A percentile compares a stretch with the other conserved stretches of the same genome.
phyloP scores from a whole-genome alignment of 2,329 filamentous ascomycete species.

The Cladosporium velox region DNA sequence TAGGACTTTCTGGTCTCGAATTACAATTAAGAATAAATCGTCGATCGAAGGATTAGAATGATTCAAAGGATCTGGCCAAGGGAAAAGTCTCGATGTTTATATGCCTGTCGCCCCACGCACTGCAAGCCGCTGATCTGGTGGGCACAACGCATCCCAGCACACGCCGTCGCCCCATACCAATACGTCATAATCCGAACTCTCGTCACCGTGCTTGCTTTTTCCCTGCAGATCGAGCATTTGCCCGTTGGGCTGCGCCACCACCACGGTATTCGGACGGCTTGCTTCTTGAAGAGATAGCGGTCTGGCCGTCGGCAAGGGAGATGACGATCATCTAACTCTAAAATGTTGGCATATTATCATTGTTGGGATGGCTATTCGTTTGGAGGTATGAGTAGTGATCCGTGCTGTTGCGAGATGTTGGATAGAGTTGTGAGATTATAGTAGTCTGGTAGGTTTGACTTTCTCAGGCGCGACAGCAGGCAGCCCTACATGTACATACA shows the following conservation, averaged over 20 bases:
- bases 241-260: slow-evolving; percentile 10
- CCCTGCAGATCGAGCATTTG: neutral
- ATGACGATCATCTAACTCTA: neutral
- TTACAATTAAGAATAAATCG: neutral
- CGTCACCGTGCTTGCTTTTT: neutral
- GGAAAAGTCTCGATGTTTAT: slow-evolving; percentile 5
- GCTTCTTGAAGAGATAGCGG: slow-evolving; percentile 1
- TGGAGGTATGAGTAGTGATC: neutral
- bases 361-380: neutral
- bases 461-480: neutral
- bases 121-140: neutral
- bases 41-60: neutral
- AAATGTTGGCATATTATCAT: neutral
- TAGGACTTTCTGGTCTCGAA: neutral
- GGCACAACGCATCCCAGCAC: neutral
- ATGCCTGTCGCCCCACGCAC: neutral
- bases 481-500: neutral
- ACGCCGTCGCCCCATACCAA: neutral
- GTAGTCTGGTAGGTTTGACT: neutral
- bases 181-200: neutral
- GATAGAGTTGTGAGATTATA: neutral
- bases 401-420: neutral
- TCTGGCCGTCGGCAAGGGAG: neutral
- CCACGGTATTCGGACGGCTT: neutral
- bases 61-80: neutral